These are phyloP conservation scores for Nakazawaea ishiwadae DNA, from an alignment of 805 yeast species.

Conservation along the genomic window DNA sequence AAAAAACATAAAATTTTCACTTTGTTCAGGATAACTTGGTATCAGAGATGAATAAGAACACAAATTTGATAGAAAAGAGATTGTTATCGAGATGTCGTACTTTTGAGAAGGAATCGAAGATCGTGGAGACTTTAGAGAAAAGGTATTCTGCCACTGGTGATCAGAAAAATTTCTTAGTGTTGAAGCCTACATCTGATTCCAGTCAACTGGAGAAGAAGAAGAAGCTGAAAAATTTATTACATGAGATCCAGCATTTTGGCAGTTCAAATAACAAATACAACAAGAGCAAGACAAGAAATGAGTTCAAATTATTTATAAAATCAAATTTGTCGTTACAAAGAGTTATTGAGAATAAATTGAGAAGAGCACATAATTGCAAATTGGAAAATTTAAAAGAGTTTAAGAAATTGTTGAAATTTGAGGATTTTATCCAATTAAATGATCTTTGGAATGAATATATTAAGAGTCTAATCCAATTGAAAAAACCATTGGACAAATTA, in stretches of 20 bases:
- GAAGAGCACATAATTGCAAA: constrained; percentile 21
- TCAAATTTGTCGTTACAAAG: constrained; percentile 34
- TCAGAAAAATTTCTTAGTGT: constrained; percentile 40
- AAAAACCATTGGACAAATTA: constrained; percentile 12
- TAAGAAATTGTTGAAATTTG: constrained; percentile 55
- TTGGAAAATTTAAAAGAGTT: constrained; percentile 19
- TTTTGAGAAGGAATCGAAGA: constrained; percentile 28
- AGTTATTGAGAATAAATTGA: constrained; percentile 31
- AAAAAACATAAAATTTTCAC: background rate
- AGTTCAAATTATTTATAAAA: constrained; percentile 37
- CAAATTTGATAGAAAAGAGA: constrained; percentile 38
- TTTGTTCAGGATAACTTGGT: background rate
- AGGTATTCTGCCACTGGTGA: constrained; percentile 42
- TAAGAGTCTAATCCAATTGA: constrained; percentile 44
- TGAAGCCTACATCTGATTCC: constrained; percentile 30
- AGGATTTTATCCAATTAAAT: constrained; percentile 28
- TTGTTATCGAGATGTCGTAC: constrained; percentile 40
- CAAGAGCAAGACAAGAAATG: constrained; percentile 26
- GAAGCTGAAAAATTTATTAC: constrained; percentile 19
- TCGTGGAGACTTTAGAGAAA: constrained; percentile 35
- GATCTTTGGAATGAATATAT: constrained; percentile 74
- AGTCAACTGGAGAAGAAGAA: constrained; percentile 14
- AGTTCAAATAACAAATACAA: background rate
- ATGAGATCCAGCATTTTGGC: constrained; percentile 9
- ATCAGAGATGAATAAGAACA: background rate